phyloP scores from a whole-genome alignment of 2,329 filamentous ascomycete genomes.

The Thyridium curvatum region DNA sequence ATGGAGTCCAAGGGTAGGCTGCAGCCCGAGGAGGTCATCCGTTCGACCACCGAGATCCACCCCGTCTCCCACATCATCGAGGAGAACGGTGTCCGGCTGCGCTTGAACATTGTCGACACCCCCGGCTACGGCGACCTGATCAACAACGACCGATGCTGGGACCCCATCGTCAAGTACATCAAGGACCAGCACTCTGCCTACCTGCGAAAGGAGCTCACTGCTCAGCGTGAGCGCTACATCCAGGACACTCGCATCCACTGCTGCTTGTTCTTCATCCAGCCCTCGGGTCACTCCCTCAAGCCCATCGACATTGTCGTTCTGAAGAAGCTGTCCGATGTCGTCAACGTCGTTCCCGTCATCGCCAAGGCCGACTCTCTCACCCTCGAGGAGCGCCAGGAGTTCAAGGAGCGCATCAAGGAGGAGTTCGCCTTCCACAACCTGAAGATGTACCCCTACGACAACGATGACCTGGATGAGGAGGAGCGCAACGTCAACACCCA shows the following conservation, averaged over 20 bases:
- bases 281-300: constrained; percentile 95
- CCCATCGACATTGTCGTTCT: constrained; percentile 98
- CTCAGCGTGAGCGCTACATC: constrained; percentile 97
- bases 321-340: constrained; percentile 98
- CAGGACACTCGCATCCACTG: constrained; percentile 99
- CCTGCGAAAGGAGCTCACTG: constrained; percentile 97
- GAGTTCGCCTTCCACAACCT: constrained; percentile 99
- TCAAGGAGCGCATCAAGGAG: constrained; percentile 99
- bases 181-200: constrained; percentile 99
- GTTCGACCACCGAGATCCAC: constrained; percentile 96
- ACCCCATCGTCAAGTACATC: constrained; percentile 99
- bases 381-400: constrained; percentile 86
- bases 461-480: constrained; percentile 97
- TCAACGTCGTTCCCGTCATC: constrained; percentile 98
- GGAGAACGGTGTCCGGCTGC: constrained; percentile 96
- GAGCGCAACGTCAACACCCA: constrained; percentile 88
- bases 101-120: constrained; percentile 98
- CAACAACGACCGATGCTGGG: constrained; percentile 99
- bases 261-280: constrained; percentile 99
- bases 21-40: constrained; percentile 84
- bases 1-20: constrained; percentile 98
- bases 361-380: constrained; percentile 97
- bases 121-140: constrained; percentile 97
- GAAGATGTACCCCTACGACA: constrained; percentile 99
- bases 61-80: constrained; percentile 97